Evolutionary conservation across 495 filamentous ascomycete species (phyloP).

Genomic region (Penicillium bialowiezense): DNA sequence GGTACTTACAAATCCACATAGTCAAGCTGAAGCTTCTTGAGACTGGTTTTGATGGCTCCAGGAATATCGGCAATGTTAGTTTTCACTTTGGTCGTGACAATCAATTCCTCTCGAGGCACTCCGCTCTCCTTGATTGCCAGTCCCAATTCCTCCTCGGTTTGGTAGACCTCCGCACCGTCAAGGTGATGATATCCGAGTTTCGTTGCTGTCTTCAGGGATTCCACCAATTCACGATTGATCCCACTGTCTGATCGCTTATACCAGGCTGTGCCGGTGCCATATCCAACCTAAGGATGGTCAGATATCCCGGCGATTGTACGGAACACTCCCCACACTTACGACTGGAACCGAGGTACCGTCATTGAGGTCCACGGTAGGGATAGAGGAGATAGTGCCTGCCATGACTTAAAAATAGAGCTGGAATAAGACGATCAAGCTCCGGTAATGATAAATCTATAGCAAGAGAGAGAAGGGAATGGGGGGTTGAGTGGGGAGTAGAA

Average conservation of each 20-base stretch:
- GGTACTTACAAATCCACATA: slow-evolving; percentile 71
- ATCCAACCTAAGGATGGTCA: slow-evolving; percentile 55
- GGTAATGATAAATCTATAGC: too few relatives aligned
- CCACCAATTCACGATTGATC: slow-evolving; percentile 43
- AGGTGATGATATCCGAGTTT: slow-evolving; percentile 70
- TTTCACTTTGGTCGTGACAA: slow-evolving; percentile 72
- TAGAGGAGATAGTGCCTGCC: slow-evolving; percentile 23
- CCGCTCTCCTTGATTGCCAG: slow-evolving; percentile 66
- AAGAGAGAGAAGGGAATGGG: too few relatives aligned
- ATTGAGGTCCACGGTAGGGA: slow-evolving; percentile 58
- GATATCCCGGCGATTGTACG: not conserved
- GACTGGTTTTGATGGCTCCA: slow-evolving; percentile 62
- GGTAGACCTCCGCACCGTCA: slow-evolving; percentile 81
- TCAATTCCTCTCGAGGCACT: slow-evolving; percentile 65
- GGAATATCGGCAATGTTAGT: slow-evolving; percentile 58
- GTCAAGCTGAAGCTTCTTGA: slow-evolving; percentile 70
- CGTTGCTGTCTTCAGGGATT: slow-evolving; percentile 64
- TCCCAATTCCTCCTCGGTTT: slow-evolving; percentile 76
- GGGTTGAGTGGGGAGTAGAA: too few relatives aligned
- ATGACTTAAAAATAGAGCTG: slow-evolving; percentile 10
- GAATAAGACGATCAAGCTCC: too few relatives aligned
- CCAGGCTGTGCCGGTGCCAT: slow-evolving; percentile 66
- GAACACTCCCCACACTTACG: slow-evolving; percentile 38
- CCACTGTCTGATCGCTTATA: slow-evolving; percentile 47
- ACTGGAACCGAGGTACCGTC: slow-evolving; percentile 74